phyloP scores from a whole-genome alignment of 176 grass and related monocot species.

The Ensete ventricosum region DNA sequence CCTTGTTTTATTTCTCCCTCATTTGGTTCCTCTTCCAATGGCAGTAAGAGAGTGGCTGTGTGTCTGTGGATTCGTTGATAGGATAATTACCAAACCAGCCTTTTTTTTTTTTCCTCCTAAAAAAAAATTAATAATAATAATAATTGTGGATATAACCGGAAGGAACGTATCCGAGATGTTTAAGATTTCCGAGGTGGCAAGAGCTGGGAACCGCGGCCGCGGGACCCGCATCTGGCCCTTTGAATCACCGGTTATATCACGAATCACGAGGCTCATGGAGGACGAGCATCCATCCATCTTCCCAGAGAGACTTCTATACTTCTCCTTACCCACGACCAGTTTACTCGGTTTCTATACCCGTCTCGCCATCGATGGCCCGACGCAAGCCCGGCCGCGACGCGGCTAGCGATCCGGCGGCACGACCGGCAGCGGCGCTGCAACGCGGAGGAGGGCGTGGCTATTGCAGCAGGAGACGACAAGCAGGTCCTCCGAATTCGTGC shows the following conservation, averaged over 20 bases:
- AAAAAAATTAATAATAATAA: neutral
- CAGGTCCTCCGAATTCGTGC: neutral
- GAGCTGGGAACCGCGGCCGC: too few relatives aligned
- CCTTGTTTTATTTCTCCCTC: slow-evolving; percentile 1
- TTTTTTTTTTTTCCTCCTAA: neutral
- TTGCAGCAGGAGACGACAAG: neutral
- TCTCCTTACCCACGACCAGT: too few relatives aligned
- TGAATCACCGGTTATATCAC: neutral
- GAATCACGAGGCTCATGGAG: neutral
- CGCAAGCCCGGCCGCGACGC: too few relatives aligned
- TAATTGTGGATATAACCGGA: neutral
- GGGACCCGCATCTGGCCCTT: neutral
- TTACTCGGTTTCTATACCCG: too few relatives aligned
- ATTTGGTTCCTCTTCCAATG: neutral
- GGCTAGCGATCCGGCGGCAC: too few relatives aligned
- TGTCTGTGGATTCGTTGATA: slow-evolving; percentile 4
- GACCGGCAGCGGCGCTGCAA: neutral
- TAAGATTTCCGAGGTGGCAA: too few relatives aligned
- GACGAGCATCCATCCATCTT: neutral
- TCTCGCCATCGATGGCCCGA: too few relatives aligned
- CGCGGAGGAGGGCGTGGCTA: neutral
- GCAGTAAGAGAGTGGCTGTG: neutral
- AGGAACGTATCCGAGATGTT: neutral
- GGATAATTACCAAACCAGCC: slow-evolving; percentile 11
- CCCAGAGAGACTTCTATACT: neutral